phyloP scores from a whole-genome alignment of 352 stramenopile genomes.

The Pythium rishiriense region DNA sequence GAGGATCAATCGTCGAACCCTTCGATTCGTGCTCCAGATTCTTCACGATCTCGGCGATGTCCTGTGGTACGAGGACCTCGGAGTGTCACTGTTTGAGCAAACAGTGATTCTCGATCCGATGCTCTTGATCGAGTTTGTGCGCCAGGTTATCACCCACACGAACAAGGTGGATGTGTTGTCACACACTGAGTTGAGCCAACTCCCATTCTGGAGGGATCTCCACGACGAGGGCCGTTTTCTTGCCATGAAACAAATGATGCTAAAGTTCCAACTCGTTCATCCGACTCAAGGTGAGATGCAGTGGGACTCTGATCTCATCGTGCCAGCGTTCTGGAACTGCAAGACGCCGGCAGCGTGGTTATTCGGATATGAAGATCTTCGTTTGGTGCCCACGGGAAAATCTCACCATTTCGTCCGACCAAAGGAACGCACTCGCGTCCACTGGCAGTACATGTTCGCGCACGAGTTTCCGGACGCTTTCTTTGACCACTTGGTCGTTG shows the following conservation, averaged over 20 bases:
- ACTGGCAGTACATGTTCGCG: constrained; percentile 18
- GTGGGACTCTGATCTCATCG: constrained; percentile 21
- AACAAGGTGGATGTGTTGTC: background rate
- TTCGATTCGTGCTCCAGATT: background rate
- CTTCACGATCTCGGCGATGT: constrained; percentile 20
- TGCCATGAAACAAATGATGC: constrained; percentile 24
- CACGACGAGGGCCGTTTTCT: constrained; percentile 5
- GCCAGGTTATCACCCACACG: constrained; percentile 13
- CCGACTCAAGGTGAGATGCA: background rate
- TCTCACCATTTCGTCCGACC: background rate
- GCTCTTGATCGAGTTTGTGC: constrained; percentile 15
- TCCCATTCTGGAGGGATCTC: background rate
- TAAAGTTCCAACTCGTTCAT: constrained; percentile 15
- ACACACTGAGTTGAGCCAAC: background rate
- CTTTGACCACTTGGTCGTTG: constrained; percentile 19
- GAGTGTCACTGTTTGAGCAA: background rate
- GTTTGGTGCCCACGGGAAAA: background rate
- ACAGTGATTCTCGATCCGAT: constrained; percentile 13
- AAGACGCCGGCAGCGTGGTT: background rate
- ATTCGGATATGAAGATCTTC: background rate
- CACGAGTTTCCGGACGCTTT: background rate
- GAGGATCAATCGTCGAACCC: background rate
- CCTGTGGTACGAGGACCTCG: constrained; percentile 14
- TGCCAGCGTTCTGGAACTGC: background rate
- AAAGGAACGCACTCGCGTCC: constrained; percentile 5